These are phyloP conservation scores for Cardamine resedifolia DNA, from an alignment of 345 rosid species.

Conservation along the genomic window DNA sequence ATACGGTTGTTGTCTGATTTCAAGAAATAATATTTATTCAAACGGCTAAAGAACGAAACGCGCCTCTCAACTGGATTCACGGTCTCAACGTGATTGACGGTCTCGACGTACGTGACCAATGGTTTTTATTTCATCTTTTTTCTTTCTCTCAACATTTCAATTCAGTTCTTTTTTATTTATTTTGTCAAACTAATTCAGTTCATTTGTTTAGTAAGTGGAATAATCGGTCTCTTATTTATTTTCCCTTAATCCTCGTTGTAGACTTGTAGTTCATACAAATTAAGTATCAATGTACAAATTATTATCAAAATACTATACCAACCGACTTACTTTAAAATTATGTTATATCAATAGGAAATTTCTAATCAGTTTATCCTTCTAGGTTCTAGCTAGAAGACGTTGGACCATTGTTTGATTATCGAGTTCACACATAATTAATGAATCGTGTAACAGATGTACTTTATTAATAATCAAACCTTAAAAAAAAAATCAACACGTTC, in stretches of 20 bases:
- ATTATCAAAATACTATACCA: background rate
- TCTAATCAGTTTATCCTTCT: background rate
- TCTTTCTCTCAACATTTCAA: background rate
- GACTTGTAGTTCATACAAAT: background rate
- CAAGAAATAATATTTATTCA: no score
- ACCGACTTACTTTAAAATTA: background rate
- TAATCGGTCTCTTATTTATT: background rate
- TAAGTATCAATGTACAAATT: no score
- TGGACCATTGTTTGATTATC: slow-evolving; percentile 22
- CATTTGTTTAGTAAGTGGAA: background rate
- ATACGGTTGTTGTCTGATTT: no score
- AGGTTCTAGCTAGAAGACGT: background rate
- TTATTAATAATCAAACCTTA: background rate
- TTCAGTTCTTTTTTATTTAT: no score
- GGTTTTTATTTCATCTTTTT: slow-evolving; percentile 7
- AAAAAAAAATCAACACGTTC: slow-evolving; percentile 26
- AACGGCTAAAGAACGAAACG: slow-evolving; percentile 6
- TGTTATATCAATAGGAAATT: background rate
- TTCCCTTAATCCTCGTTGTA: background rate
- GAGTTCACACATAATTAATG: background rate
- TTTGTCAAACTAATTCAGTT: background rate
- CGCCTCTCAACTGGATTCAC: slow-evolving; percentile 15
- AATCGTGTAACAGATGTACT: background rate
- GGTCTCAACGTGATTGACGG: slow-evolving; percentile 35
- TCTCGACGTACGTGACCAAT: slow-evolving; percentile 23